Base-by-base conservation (phyloP, 2,329 filamentous ascomycete genomes). In the Aspergillus sp. region DNA sequence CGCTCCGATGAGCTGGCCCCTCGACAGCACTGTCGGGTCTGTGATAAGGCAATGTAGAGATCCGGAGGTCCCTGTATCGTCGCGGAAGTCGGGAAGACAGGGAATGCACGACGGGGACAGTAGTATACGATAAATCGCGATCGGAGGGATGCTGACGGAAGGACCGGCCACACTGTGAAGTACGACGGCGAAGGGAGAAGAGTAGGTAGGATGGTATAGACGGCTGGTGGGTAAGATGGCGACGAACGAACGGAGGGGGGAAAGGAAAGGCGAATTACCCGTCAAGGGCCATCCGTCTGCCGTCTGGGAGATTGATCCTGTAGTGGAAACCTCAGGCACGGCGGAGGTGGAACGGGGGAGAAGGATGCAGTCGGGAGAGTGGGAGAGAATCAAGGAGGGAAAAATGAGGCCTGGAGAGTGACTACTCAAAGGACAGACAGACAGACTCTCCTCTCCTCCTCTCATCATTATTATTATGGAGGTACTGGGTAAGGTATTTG, bases 1-100 rank as follows among this genome's bases (percentile, higher is more conserved):
- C 66, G 63, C 55, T 65, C 57, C 56, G 50, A 58, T 47, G 56
- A 62, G 54, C 55, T 56, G 59, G 56, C 57, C 51, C 60, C 54
- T 38, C 55, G 52, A 63, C 45, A 56, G 56, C 57, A 58, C 59
- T 60, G 56, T 57, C 59, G 57, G 57, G 52, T 52, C 61, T 10
- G 8, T 8, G 26, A 30, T 30, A 30, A 3, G 26, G 26, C 26
- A 3, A 30, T 30, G 26, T 30, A 8, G 26, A 30, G 26, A 30
- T 30, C 10, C 26, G 26, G 26, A 11, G 26, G 26, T 20, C 17
- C 17, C 45, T 41, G 32, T 56, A 44, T 40, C 32, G 30, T 35
- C 32, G 43, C 47, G 33, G 47, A 11, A 22, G 38, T n/a, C 35
- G 33, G 36, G 24, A 24, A 36, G 49, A 33, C 24, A 11, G 19